These are phyloP conservation scores for Neopestalotiopsis rosae DNA, from an alignment of 2,329 filamentous ascomycete genomes.

Conservation along the genomic window DNA sequence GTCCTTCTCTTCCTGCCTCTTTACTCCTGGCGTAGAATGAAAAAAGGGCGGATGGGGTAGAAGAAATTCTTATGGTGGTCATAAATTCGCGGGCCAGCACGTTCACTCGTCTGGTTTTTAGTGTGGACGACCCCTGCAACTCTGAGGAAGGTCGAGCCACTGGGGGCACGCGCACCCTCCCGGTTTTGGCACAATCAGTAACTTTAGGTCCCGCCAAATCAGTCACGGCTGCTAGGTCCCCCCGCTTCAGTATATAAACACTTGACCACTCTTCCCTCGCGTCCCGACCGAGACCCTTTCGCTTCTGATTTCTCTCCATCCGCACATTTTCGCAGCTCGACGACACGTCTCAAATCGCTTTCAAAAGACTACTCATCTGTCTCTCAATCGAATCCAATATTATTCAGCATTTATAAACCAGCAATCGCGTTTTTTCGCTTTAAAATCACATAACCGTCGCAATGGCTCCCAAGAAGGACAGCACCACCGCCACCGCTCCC, in stretches of 20 bases:
- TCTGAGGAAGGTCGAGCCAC: slow-evolving; percentile 11
- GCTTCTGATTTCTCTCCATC: slow-evolving; percentile 11
- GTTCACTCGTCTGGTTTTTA: neutral
- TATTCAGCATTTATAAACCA: neutral
- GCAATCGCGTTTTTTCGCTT: slow-evolving; percentile 5
- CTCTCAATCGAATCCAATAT: slow-evolving; percentile 14
- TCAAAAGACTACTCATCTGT: neutral
- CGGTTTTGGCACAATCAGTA: slow-evolving; percentile 16
- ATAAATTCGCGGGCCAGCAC: neutral
- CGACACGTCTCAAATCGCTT: slow-evolving; percentile 3
- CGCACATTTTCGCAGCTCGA: slow-evolving; percentile 1
- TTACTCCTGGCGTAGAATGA: neutral
- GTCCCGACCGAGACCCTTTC: slow-evolving; percentile 16
- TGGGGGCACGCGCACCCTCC: slow-evolving; percentile 17
- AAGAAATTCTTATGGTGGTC: neutral
- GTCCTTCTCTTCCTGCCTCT: neutral
- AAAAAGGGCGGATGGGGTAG: neutral
- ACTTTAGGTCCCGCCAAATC: slow-evolving; percentile 4
- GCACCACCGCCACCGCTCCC: slow-evolving; percentile 27
- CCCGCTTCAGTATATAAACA: slow-evolving; percentile 21
- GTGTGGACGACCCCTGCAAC: neutral
- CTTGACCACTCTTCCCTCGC: slow-evolving; percentile 17
- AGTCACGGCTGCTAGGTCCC: slow-evolving; percentile 12
- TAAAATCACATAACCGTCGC: slow-evolving; percentile 12
- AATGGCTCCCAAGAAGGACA: slow-evolving; percentile 19